Conservation (phyloP, 768 basidiomycete genomes). For the Russula griseocarnosa region DNA sequence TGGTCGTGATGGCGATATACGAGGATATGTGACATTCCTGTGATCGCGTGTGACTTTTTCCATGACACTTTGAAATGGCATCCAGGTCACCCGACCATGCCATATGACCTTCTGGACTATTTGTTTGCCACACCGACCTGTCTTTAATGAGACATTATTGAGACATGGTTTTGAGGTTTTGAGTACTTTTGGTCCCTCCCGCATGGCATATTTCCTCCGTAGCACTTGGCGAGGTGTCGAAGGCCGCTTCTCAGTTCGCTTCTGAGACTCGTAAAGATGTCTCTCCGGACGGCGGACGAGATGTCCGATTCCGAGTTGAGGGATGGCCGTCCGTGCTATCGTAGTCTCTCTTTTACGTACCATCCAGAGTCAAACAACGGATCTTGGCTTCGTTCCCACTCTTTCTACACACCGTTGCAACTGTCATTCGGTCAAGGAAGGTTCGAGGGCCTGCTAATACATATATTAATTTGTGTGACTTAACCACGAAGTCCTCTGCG, state of each 20-base stretch:
- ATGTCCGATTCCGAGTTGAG: neutral
- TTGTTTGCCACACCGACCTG: neutral
- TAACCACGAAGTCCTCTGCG: neutral
- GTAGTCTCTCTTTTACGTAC: no score
- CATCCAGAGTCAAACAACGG: neutral
- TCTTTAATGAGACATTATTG: no score
- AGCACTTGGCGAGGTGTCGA: neutral
- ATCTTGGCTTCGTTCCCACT: neutral
- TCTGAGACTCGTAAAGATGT: neutral
- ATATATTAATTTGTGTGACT: neutral
- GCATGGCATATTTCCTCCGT: neutral
- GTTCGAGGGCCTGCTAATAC: neutral
- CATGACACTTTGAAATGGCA: neutral
- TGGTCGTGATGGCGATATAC: neutral
- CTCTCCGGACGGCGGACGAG: neutral
- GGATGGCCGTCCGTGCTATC: neutral
- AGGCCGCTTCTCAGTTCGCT: neutral
- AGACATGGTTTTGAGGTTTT: neutral
- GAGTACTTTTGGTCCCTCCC: no score
- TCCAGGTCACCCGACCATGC: neutral
- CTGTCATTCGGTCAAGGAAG: neutral
- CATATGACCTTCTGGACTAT: neutral
- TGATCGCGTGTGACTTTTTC: neutral
- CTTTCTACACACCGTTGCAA: neutral
- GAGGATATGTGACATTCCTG: neutral